phyloP scores from a whole-genome alignment of 352 stramenopile genomes.

The Phytophthora palmivora region DNA sequence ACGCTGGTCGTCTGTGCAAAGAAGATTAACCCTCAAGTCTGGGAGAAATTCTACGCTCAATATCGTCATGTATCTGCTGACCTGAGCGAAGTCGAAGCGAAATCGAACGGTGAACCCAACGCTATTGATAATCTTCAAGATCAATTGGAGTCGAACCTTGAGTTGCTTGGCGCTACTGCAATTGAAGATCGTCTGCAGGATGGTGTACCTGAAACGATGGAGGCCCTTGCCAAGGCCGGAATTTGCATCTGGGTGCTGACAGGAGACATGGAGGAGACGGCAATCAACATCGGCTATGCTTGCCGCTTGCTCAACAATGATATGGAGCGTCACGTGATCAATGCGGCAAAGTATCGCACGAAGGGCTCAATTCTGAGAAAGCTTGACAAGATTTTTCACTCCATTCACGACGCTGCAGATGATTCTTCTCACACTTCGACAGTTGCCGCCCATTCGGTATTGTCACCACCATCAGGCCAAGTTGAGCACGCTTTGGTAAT shows the following conservation, averaged over 20 bases:
- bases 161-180: slow-evolving; percentile 81
- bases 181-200: slow-evolving; percentile 91
- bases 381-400: slow-evolving; percentile 85
- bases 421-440: slow-evolving; percentile 24
- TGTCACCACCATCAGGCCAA: slow-evolving; percentile 36
- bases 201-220: slow-evolving; percentile 84
- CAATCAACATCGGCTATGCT: slow-evolving; percentile 90
- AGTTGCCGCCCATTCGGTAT: slow-evolving; percentile 34
- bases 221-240: slow-evolving; percentile 70
- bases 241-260: slow-evolving; percentile 91
- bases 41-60: slow-evolving; percentile 67
- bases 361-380: slow-evolving; percentile 72
- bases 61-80: slow-evolving; percentile 74
- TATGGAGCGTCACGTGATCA: slow-evolving; percentile 93
- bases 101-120: slow-evolving; percentile 66
- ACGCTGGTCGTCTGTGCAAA: slow-evolving; percentile 88
- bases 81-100: slow-evolving; percentile 75
- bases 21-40: slow-evolving; percentile 58
- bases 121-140: slow-evolving; percentile 73
- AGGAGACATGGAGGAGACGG: slow-evolving; percentile 91
- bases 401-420: slow-evolving; percentile 51
- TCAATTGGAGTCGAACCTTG: slow-evolving; percentile 81
- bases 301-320: slow-evolving; percentile 92
- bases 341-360: slow-evolving; percentile 65
- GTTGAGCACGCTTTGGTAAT: slow-evolving; percentile 93